These are phyloP conservation scores for Euphorbia schlechtendalii DNA, from an alignment of 441 rosid genomes.

Conservation along the genomic window DNA sequence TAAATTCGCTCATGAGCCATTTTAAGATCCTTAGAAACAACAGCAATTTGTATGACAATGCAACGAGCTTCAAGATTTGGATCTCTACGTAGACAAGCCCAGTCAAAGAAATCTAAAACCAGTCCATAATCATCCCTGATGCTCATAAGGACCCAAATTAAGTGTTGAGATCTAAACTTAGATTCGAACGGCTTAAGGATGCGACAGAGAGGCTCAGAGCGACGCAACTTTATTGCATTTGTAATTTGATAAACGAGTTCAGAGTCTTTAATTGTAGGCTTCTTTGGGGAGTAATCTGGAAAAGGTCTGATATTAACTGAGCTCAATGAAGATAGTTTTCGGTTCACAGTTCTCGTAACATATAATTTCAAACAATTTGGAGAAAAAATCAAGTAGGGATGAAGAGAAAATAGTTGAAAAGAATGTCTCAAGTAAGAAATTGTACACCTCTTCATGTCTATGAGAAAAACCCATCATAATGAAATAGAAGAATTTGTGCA, in stretches of 20 bases:
- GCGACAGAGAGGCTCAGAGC: conserved; percentile 46
- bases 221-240: conserved; percentile 53
- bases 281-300: conserved; percentile 79
- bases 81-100: conserved; percentile 61
- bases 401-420: conserved; percentile 24
- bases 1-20: conserved; percentile 42
- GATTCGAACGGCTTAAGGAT: conserved; percentile 63
- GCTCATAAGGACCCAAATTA: conserved; percentile 85
- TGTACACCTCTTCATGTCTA: conserved; percentile 47
- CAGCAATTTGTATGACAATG: conserved; percentile 68
- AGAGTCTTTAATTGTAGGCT: conserved; percentile 55
- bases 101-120: conserved; percentile 75
- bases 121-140: conserved; percentile 57
- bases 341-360: conserved; percentile 27
- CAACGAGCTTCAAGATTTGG: conserved; percentile 69
- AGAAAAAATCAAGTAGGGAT: conserved; percentile 10
- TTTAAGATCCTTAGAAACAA: conserved; percentile 51
- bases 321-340: conserved; percentile 25
- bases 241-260: conserved; percentile 68
- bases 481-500: conserved; percentile 14
- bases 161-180: conserved; percentile 62
- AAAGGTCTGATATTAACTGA: conserved; percentile 51
- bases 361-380: conserved; percentile 16
- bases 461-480: conserved; percentile 36
- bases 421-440: conserved; percentile 25